These are phyloP conservation scores for Paramarasmius palmivorus DNA, from an alignment of 1,284 basidiomycete species.

Conservation along the genomic window DNA sequence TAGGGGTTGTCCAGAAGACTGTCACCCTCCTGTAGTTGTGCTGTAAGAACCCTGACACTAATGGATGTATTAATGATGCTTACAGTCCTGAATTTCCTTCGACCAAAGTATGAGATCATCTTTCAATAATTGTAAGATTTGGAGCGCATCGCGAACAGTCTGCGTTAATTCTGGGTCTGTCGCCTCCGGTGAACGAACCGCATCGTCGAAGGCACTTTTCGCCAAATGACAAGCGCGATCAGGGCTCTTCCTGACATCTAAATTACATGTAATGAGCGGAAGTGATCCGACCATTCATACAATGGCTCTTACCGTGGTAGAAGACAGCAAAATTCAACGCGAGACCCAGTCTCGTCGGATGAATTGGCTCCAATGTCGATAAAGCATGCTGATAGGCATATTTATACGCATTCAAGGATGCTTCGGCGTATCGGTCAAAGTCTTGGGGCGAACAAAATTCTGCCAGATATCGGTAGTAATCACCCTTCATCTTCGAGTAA, in stretches of 20 bases:
- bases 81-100: slow-evolving; percentile 49
- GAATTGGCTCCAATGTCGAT: slow-evolving; percentile 55
- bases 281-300: background rate
- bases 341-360: slow-evolving; percentile 81
- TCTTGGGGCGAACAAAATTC: slow-evolving; percentile 59
- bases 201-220: slow-evolving; percentile 73
- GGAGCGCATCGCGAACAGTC: slow-evolving; percentile 60
- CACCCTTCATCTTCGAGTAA: slow-evolving; percentile 71
- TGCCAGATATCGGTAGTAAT: slow-evolving; percentile 70
- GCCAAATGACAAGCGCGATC: slow-evolving; percentile 92
- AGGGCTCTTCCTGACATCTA: slow-evolving; percentile 85
- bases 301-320: slow-evolving; percentile 68
- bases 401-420: slow-evolving; percentile 66
- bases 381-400: slow-evolving; percentile 66
- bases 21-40: background rate
- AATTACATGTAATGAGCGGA: background rate
- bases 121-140: slow-evolving; percentile 63
- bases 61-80: slow-evolving; percentile 3
- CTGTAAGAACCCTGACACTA: background rate
- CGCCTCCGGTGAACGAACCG: slow-evolving; percentile 49
- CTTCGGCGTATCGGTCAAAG: slow-evolving; percentile 45
- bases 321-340: slow-evolving; percentile 97
- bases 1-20: background rate
- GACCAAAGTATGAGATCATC: slow-evolving; percentile 70
- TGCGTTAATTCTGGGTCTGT: slow-evolving; percentile 34